A percentile compares a stretch with the other conserved stretches of the same genome.
Conservation (phyloP, 768 basidiomycete species). For the Leccinellum albellum region DNA sequence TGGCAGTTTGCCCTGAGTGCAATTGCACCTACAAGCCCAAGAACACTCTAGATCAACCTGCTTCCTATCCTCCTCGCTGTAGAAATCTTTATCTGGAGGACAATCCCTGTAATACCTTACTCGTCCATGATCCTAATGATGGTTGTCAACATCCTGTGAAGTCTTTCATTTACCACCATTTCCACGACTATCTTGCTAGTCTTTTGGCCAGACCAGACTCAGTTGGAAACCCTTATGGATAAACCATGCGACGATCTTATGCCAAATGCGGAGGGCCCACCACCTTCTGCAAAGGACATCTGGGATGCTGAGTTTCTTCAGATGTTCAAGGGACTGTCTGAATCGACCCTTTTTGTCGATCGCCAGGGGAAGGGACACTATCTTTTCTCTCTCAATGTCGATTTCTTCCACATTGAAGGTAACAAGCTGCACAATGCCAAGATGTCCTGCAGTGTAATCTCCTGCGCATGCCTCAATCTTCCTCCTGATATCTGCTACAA, state of each 20-base stretch:
- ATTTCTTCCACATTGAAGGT: slow-evolving; percentile 35
- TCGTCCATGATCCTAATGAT: not conserved
- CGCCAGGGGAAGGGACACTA: too few species aligned
- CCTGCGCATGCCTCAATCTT: slow-evolving; percentile 32
- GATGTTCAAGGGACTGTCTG: not conserved
- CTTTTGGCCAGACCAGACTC: too few species aligned
- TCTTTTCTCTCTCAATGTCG: slow-evolving; percentile 26
- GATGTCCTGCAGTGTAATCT: slow-evolving; percentile 31
- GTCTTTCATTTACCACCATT: not conserved
- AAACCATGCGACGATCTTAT: not conserved
- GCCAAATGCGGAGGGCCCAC: too few species aligned
- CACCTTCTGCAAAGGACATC: not conserved
- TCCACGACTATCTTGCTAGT: not conserved
- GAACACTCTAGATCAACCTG: not conserved
- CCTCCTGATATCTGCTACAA: slow-evolving; percentile 28
- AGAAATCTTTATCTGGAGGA: not conserved
- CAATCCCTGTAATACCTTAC: not conserved
- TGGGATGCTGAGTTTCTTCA: not conserved
- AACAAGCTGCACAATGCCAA: slow-evolving; percentile 22
- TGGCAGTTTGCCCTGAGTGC: not conserved
- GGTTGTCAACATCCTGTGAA: not conserved
- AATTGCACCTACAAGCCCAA: not conserved
- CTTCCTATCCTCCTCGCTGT: not conserved
- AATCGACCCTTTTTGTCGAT: too few species aligned
- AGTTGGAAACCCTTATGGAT: not conserved